Conservation (phyloP, 805 yeast genomes). For the Barnettozyma sucrosica region DNA sequence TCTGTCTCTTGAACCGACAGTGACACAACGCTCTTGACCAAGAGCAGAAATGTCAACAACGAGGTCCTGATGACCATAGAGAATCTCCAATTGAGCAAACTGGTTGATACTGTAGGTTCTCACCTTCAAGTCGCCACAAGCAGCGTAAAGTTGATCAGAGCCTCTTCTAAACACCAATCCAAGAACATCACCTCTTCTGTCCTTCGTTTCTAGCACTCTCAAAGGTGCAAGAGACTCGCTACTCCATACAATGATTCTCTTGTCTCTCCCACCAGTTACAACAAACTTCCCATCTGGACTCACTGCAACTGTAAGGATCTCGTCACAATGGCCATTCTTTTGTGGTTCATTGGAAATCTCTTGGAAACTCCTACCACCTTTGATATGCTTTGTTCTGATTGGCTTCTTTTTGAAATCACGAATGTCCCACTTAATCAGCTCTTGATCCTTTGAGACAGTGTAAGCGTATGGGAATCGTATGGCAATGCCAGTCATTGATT, state of each 20-base stretch:
- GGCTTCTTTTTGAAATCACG: slow-evolving; percentile 53
- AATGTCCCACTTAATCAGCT: slow-evolving; percentile 75
- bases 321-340: slow-evolving; percentile 70
- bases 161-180: slow-evolving; percentile 73
- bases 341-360: slow-evolving; percentile 40
- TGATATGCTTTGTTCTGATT: slow-evolving; percentile 52
- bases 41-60: slow-evolving; percentile 79
- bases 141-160: slow-evolving; percentile 81
- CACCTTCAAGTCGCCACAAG: slow-evolving; percentile 88
- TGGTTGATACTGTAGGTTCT: slow-evolving; percentile 84
- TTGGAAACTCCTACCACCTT: slow-evolving; percentile 51
- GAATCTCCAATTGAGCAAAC: slow-evolving; percentile 80
- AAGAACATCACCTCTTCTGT: slow-evolving; percentile 64
- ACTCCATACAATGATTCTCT: slow-evolving; percentile 80
- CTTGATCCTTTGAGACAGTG: slow-evolving; percentile 78
- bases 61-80: slow-evolving; percentile 93
- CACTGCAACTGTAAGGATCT: slow-evolving; percentile 72
- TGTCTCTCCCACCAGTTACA: slow-evolving; percentile 88
- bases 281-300: slow-evolving; percentile 83
- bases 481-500: slow-evolving; percentile 44
- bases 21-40: slow-evolving; percentile 84
- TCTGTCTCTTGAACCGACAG: slow-evolving; percentile 92
- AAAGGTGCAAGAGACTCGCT: slow-evolving; percentile 69
- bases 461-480: slow-evolving; percentile 46
- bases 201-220: slow-evolving; percentile 70